Conservation (phyloP, 2,329 filamentous ascomycete genomes). For the Biscogniauxia marginata region DNA sequence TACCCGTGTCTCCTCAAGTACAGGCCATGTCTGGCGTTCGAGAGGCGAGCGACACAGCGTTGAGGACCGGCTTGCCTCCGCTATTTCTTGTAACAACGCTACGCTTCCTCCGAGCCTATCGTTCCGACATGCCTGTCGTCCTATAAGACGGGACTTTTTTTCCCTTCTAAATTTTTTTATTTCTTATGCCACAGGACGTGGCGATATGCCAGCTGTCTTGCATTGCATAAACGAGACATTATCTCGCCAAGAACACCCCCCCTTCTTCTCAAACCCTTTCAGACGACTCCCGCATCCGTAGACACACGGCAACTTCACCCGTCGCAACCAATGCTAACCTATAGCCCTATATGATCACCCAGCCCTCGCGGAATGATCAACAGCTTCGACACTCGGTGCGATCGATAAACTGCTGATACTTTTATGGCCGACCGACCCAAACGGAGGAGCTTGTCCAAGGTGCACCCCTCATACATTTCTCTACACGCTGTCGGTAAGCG, state of each 20-base stretch:
- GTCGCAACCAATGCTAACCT: too few species aligned
- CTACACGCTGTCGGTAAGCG: not conserved
- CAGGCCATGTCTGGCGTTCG: not conserved
- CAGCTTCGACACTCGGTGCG: not conserved
- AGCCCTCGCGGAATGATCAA: not conserved
- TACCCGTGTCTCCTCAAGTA: not conserved
- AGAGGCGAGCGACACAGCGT: not conserved
- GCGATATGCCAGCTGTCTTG: slow-evolving; percentile 36
- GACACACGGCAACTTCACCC: too few species aligned
- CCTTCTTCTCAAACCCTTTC: slow-evolving; percentile 8
- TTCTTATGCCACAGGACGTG: slow-evolving; percentile 23
- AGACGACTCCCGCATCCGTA: not conserved
- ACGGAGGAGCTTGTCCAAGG: too few species aligned
- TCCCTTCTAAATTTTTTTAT: not conserved
- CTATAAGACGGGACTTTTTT: not conserved
- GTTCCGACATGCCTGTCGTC: slow-evolving; percentile 1
- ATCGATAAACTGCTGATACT: not conserved
- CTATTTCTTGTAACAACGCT: slow-evolving; percentile 8
- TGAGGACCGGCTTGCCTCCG: slow-evolving; percentile 3
- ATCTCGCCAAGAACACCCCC: slow-evolving; percentile 9
- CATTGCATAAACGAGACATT: slow-evolving; percentile 36
- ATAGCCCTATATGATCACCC: not conserved
- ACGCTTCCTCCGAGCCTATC: slow-evolving; percentile 12
- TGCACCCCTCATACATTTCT: not conserved
- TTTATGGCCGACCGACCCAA: too few species aligned